Base-by-base conservation (phyloP, 192 early-diverging fungal genomes). In the Dimargaris cristalligena region DNA sequence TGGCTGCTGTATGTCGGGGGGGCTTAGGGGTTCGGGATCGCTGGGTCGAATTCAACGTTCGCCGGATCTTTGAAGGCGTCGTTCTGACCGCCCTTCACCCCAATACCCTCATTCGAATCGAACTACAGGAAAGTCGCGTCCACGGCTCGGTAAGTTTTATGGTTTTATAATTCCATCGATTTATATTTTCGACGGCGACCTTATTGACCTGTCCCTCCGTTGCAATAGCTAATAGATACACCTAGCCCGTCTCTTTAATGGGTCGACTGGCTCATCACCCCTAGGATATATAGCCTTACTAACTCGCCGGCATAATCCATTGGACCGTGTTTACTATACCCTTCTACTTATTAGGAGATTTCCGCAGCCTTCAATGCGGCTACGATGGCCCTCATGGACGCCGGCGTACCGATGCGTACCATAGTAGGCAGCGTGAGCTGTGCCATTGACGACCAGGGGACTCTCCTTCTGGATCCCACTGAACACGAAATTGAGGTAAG, bases 341-440 rank as follows among this genome's bases (percentile, higher is more conserved):
- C n/a, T n/a, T n/a, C n/a, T n/a, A n/a, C n/a, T n/a, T n/a, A n/a
- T n/a, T n/a, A n/a, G n/a, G n/a, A n/a, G n/a, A 18, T 34, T 6
- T 38, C 92, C 11, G 74, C 83, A 4, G 82, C 86, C 3, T 78
- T 94, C 44, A 96, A 96, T 66, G 91, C 92, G 2, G 74, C 81
- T 0, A 73, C 82, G 2, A 51, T 97, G 62, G 91, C 92, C 1
- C 76, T 98, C 26, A 61, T 97, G 47, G 91, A 99, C 67, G 90
- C 93, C 10, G 93, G 88, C 18, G 75, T 96, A 14, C 84, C 92
- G 9, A 65, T 97, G 58, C 84, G 75, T 45, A 65, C 74, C 10
- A 78, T 89, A 46, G 67, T 82, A 0, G 83, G 80, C 4, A 72
- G 84, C 3, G 81, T 88, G 0, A 78, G 83, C 0, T 90, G 84